Evolutionary conservation across 129 eudicot species (phyloP).

Genomic region (Gnaphalium uliginosum): DNA sequence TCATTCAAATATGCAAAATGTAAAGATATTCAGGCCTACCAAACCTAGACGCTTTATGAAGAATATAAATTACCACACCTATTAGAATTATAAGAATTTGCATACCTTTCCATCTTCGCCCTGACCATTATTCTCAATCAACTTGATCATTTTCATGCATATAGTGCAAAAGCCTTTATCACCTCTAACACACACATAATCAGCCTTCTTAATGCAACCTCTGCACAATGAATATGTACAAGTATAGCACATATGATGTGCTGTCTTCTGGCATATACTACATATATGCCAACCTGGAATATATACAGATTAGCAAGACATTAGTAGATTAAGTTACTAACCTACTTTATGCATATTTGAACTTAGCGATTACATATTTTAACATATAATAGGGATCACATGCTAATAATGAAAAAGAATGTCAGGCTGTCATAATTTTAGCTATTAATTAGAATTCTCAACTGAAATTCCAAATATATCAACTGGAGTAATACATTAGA

Average conservation of each 20-base stretch:
- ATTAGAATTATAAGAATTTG: not conserved
- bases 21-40: not conserved
- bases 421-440: not conserved
- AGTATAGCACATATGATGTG: conserved; percentile 91
- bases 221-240: conserved; percentile 93
- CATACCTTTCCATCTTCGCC: conserved; percentile 77
- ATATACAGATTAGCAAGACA: conserved; percentile 25
- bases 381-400: not conserved
- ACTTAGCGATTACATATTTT: not conserved
- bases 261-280: conserved; percentile 75
- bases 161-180: conserved; percentile 90
- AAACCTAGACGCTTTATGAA: not conserved
- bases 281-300: conserved; percentile 99
- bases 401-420: not conserved
- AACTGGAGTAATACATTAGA: conserved; percentile 5
- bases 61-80: not conserved
- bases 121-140: conserved; percentile 80
- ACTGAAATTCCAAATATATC: not conserved
- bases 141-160: conserved; percentile 89
- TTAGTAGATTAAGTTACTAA: conserved; percentile 7
- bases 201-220: conserved; percentile 78
- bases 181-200: conserved; percentile 74
- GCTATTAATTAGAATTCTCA: not conserved
- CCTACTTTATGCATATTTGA: not conserved
- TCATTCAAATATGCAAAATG: conserved; percentile 5